Evolutionary conservation across 495 filamentous ascomycete species (phyloP).

Genomic region (Lasiosphaeria miniovina): DNA sequence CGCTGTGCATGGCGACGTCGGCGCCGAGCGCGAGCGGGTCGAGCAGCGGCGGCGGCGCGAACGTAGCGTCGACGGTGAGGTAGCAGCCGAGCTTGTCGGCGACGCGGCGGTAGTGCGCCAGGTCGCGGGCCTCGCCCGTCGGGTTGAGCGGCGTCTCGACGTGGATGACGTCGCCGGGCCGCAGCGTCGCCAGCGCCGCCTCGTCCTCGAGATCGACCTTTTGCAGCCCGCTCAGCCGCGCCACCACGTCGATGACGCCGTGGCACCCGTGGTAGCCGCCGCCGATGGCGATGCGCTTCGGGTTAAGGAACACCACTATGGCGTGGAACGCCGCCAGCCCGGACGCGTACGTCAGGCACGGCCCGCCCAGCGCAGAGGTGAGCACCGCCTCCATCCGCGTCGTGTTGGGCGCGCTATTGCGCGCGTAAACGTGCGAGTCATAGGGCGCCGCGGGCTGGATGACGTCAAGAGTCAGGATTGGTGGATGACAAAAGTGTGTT

Average conservation of each 20-base stretch:
- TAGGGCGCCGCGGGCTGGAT: conserved; percentile 36
- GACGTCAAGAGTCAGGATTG: conserved; percentile 5
- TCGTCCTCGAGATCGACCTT: conserved; percentile 58
- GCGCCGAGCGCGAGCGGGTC: conserved; percentile 80
- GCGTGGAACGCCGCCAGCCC: conserved; percentile 88
- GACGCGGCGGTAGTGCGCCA: conserved; percentile 62
- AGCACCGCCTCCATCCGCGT: conserved; percentile 84
- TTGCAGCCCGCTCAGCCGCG: conserved; percentile 65
- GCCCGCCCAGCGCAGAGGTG: conserved; percentile 64
- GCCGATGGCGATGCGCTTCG: conserved; percentile 71
- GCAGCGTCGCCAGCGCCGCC: conserved; percentile 44
- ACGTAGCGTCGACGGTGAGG: conserved; percentile 86
- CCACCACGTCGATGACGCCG: conserved; percentile 69
- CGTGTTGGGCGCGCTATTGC: conserved; percentile 67
- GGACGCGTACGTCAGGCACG: conserved; percentile 72
- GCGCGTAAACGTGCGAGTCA: conserved; percentile 72
- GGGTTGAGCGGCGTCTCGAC: conserved; percentile 93
- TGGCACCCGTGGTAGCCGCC: conserved; percentile 93
- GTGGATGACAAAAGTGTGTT: background rate
- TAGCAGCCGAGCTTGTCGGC: conserved; percentile 70
- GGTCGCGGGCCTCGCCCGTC: conserved; percentile 71
- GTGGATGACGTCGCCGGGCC: conserved; percentile 79
- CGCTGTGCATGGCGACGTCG: conserved; percentile 85
- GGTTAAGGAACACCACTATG: conserved; percentile 71
- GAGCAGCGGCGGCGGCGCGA: conserved; percentile 85